Evolutionary conservation across 345 rosid genomes (phyloP), one percentile per base, ranked within the genome.

Genomic region (Anastatica hierochuntica): DNA sequence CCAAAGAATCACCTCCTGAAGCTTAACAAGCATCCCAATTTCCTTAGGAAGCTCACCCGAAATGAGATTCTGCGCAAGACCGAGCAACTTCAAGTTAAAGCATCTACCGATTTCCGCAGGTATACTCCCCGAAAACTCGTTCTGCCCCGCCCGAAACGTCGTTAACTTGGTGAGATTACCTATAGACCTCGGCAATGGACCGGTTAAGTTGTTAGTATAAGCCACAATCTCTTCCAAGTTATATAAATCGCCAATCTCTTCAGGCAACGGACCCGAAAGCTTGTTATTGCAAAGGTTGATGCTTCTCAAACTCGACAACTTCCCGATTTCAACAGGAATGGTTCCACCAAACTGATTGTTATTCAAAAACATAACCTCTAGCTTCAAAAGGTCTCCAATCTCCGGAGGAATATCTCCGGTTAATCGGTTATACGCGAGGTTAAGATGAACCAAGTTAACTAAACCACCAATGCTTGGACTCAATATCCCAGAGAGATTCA

Each of bases 401-500:
- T 83, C 98, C 57, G 16, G 17, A 7, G 96, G 98, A 29, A 90
- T 82, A 16, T 45, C 63, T 36, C 83, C 79, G 0, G 74, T 61
- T 36, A 92, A 61, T 20, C 14, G 33, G 53, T 88, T 92, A 49
- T 78, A 69, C 33, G 86, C 77, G 54, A 92, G 66, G 75, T 81
- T 61, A 49, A 92, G 95, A 54, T 53, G 26, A 3, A 74, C 77
- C 70, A 92, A 58, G 62, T 79, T 71, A 56, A 53, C 58, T 65
- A 92, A 69, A 53, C 79, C 66, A 20, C 97, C 90, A 44, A 88
- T 73, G 49, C 82, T 80, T 6, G 94, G 77, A 29, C 76, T 77
- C 49, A 88, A 46, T 36, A 66, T 69, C 29, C 98, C 98, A 29
- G 97, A 77, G 61, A 88, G 92, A 70, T 88, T 88, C 90, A 74